These are phyloP conservation scores for Chlorophyllum brunneum DNA, from an alignment of 768 basidiomycete genomes.

Conservation along the genomic window DNA sequence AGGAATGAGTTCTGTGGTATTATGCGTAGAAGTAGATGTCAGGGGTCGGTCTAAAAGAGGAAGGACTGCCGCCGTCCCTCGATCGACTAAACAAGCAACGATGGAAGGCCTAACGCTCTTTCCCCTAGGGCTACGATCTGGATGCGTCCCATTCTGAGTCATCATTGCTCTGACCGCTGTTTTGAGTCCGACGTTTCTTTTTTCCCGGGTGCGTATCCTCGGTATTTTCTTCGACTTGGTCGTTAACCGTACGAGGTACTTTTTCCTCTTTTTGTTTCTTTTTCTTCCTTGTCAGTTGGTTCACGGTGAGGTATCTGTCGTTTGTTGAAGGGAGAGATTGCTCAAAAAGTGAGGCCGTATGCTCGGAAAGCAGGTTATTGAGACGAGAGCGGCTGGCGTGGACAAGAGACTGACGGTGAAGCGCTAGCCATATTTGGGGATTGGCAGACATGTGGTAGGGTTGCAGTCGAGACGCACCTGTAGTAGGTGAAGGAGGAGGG, in stretches of 20 bases:
- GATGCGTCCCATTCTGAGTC: background rate
- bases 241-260: no score
- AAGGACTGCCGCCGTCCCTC: no score
- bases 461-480: background rate
- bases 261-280: background rate
- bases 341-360: background rate
- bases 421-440: background rate
- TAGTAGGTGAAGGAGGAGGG: background rate
- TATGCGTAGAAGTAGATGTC: no score
- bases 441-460: background rate
- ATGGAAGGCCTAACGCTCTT: no score
- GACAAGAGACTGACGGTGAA: background rate
- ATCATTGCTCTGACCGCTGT: background rate
- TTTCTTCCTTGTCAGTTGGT: conserved; percentile 1
- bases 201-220: background rate
- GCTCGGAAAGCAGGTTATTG: conserved; percentile 1
- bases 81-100: no score
- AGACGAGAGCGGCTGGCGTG: conserved; percentile 1
- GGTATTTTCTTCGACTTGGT: background rate
- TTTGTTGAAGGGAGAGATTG: conserved; percentile 1
- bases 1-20: no score
- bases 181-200: background rate
- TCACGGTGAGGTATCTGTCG: background rate
- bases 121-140: no score
- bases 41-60: no score